Base-by-base conservation (phyloP, 1,284 basidiomycete species). In the Apiotrichum domesticum region DNA sequence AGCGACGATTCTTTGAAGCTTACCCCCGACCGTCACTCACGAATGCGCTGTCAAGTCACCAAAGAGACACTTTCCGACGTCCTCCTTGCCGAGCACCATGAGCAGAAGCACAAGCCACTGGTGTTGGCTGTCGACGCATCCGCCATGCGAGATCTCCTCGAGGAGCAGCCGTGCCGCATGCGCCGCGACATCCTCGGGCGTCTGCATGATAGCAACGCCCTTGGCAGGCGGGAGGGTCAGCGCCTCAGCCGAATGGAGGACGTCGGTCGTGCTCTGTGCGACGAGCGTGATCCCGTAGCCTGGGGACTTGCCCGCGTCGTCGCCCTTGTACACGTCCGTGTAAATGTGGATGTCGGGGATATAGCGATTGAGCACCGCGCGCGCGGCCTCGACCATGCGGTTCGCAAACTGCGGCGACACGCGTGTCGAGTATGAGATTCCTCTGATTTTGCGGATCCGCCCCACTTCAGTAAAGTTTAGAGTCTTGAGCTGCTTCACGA, bases 341-440 rank as follows among this genome's bases (percentile, higher is more conserved):
- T 98, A 96, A 34, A 99, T 84, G 75, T 98, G 98, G 35, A 98
- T 90, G 72, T 99, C 96, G 33, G 95, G 95, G 60, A 98, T 96
- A 76, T 90, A 98, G 4, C 94, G 86, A 70, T 98, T 98, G 40
- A 99, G 81, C 32, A 98, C 82, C 3, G 88, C 89, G 44, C 96
- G 84, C 9, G 91, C 86, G 2, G 92, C 83, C 68, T 98, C 95
- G 56, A 98, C 96, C 86, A 98, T 91, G 47, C 96, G 84, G 75
- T 97, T 98, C 2, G 94, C 93, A 72, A 98, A 91, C 71, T 98
- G 94, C 15, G 96, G 95, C 60, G 86, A 94, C 14, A 98, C 94
- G 46, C 96, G 87, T 33, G 95, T 93, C 3, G 89, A 88, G 75
- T 95, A 95, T 85, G 96, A 88, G 46, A 98, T 89, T 21, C 96